These are phyloP conservation scores for Calonectria multiphialidica DNA, from an alignment of 2,329 filamentous ascomycete species.

Conservation along the genomic window DNA sequence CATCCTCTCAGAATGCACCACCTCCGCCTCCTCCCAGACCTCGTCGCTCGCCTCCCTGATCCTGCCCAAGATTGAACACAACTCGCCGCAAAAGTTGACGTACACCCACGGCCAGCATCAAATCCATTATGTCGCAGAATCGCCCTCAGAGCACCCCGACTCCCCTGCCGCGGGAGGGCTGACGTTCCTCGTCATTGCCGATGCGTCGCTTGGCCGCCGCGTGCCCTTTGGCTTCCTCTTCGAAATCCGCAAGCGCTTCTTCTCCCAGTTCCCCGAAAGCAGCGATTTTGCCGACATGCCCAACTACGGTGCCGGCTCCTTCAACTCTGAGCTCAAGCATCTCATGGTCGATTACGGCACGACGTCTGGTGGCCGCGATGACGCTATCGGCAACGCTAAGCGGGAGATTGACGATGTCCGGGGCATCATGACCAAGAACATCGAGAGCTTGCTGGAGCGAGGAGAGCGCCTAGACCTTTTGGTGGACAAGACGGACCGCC, in stretches of 20 bases:
- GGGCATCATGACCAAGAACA: conserved; percentile 96
- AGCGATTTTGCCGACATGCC: conserved; percentile 84
- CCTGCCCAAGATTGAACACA: conserved; percentile 93
- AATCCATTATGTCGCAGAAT: conserved; percentile 95
- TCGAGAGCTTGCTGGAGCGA: conserved; percentile 88
- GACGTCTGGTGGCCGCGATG: conserved; percentile 78
- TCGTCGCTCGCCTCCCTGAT: conserved; percentile 92
- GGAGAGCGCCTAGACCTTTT: conserved; percentile 94
- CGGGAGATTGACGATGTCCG: conserved; percentile 92
- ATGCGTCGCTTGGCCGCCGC: conserved; percentile 83
- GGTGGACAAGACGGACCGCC: conserved; percentile 94
- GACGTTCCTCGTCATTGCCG: conserved; percentile 91
- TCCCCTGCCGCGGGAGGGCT: conserved; percentile 80
- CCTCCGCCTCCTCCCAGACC: conserved; percentile 84
- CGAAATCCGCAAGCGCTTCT: conserved; percentile 90
- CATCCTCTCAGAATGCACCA: conserved; percentile 93
- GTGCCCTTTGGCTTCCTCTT: conserved; percentile 94
- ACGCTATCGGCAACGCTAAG: conserved; percentile 86
- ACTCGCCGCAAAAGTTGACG: conserved; percentile 85
- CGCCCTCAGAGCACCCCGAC: conserved; percentile 73
- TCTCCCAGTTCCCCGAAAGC: conserved; percentile 73
- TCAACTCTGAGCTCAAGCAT: conserved; percentile 82
- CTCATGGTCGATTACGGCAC: conserved; percentile 90
- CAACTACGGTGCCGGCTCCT: conserved; percentile 89
- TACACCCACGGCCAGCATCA: conserved; percentile 93